Percentiles rank a stretch among this genome's conserved stretches.
Conservation (phyloP, 306 rosid species). For the Rubus idaeus region DNA sequence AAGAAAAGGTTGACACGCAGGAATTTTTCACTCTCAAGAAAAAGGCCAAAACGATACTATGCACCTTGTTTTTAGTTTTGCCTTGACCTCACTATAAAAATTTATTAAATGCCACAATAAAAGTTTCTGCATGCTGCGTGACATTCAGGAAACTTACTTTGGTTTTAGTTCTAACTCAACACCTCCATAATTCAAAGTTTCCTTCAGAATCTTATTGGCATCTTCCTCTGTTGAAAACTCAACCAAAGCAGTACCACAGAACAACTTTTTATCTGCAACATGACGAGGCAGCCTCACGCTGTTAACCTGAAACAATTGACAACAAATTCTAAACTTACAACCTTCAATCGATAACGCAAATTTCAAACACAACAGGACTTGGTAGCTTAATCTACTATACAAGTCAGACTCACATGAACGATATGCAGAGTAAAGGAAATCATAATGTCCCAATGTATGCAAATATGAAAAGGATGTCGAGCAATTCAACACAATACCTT, state of each 20-base stretch:
- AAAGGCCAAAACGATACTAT: neutral
- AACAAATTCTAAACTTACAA: slow-evolving; percentile 1
- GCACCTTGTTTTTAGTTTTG: neutral
- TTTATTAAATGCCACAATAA: neutral
- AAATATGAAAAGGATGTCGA: neutral
- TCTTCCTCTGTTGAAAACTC: slow-evolving; percentile 80
- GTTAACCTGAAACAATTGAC: slow-evolving; percentile 56
- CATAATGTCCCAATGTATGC: neutral
- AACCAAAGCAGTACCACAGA: slow-evolving; percentile 78
- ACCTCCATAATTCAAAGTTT: slow-evolving; percentile 58
- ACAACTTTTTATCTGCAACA: slow-evolving; percentile 73
- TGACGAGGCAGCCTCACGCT: slow-evolving; percentile 88
- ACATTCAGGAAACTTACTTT: slow-evolving; percentile 55
- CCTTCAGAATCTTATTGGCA: slow-evolving; percentile 44
- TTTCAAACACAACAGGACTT: neutral
- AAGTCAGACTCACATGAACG: neutral
- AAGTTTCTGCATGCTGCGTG: neutral
- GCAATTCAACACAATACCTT: slow-evolving; percentile 44
- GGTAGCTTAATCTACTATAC: neutral
- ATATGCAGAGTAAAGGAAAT: neutral
- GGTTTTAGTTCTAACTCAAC: slow-evolving; percentile 60
- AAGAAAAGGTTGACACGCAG: neutral
- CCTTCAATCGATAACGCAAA: too few relatives aligned
- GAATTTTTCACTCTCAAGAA: too few relatives aligned
- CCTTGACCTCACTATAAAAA: neutral